These are phyloP conservation scores for Entomortierella chlamydospora DNA, from an alignment of 192 early-diverging fungal species.

Conservation along the genomic window DNA sequence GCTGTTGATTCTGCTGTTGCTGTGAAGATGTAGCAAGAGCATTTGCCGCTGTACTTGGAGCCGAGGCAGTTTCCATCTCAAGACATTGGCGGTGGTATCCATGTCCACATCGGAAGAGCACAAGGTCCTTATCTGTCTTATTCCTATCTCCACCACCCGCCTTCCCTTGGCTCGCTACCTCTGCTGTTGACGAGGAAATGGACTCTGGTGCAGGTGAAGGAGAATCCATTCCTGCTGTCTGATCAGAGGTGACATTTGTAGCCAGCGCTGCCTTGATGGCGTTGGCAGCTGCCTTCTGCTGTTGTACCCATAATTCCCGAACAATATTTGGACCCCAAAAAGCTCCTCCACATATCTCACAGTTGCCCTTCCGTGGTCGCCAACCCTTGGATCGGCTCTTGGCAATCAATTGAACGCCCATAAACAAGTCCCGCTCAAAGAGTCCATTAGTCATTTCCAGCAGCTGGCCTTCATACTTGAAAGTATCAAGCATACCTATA, in stretches of 20 bases:
- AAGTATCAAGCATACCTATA: conserved; percentile 71
- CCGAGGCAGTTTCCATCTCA: conserved; percentile 34
- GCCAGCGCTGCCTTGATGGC: conserved; percentile 46
- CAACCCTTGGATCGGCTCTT: conserved; percentile 65
- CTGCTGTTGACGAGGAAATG: not conserved
- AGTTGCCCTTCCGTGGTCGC: conserved; percentile 63
- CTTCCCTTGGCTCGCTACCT: not conserved
- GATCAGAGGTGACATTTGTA: conserved; percentile 30
- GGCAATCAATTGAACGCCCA: conserved; percentile 63
- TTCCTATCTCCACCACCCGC: conserved; percentile 1
- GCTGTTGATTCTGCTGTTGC: not conserved
- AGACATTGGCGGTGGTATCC: conserved; percentile 66
- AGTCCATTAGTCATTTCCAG: conserved; percentile 70
- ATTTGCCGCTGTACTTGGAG: not conserved
- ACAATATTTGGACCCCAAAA: conserved; percentile 62
- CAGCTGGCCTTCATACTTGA: conserved; percentile 72
- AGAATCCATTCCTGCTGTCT: not conserved
- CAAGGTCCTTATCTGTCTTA: conserved; percentile 43
- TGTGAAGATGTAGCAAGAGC: not conserved
- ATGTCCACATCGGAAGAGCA: conserved; percentile 67
- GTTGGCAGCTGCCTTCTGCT: conserved; percentile 53
- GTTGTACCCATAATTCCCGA: conserved; percentile 56
- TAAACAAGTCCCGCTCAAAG: conserved; percentile 69
- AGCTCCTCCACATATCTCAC: conserved; percentile 64
- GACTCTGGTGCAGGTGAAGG: not conserved